Conservation (phyloP, 441 rosid genomes). For the Bocquillonia castaneifolia region DNA sequence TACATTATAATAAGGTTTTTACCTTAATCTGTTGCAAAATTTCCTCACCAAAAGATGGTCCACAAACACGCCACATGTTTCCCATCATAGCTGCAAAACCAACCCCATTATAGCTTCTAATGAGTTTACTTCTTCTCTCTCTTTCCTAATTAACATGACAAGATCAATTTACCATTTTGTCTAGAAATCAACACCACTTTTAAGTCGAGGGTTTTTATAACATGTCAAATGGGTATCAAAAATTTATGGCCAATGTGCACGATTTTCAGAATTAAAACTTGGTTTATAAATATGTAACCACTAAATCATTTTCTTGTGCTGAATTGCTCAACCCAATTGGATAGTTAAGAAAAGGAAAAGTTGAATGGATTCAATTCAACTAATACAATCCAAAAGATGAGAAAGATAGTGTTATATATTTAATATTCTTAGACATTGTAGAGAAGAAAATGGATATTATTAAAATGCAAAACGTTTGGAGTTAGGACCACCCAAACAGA, state of each 20-base stretch:
- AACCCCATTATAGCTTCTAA: slow-evolving; percentile 5
- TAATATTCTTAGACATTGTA: not conserved
- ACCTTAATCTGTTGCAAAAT: slow-evolving; percentile 12
- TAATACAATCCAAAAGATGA: too few species aligned
- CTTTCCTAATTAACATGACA: not conserved
- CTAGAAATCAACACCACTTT: not conserved
- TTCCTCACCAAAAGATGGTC: slow-evolving; percentile 6
- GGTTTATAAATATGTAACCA: too few species aligned
- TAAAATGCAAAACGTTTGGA: not conserved
- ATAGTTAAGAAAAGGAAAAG: not conserved
- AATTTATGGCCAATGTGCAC: not conserved
- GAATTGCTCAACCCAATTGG: too few species aligned
- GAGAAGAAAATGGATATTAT: not conserved
- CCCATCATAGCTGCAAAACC: slow-evolving; percentile 20
- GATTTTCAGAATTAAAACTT: too few species aligned
- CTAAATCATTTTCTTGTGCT: too few species aligned
- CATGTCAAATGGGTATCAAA: not conserved
- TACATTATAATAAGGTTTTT: not conserved
- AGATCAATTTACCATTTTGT: not conserved
- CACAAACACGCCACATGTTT: slow-evolving; percentile 19
- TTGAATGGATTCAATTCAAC: not conserved
- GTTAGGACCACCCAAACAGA: slow-evolving; percentile 20
- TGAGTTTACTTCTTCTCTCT: slow-evolving; percentile 7
- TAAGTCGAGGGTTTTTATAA: not conserved
- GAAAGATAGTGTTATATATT: not conserved